phyloP scores from a whole-genome alignment of 148 eudicot species.

The Selenicereus undatus region DNA sequence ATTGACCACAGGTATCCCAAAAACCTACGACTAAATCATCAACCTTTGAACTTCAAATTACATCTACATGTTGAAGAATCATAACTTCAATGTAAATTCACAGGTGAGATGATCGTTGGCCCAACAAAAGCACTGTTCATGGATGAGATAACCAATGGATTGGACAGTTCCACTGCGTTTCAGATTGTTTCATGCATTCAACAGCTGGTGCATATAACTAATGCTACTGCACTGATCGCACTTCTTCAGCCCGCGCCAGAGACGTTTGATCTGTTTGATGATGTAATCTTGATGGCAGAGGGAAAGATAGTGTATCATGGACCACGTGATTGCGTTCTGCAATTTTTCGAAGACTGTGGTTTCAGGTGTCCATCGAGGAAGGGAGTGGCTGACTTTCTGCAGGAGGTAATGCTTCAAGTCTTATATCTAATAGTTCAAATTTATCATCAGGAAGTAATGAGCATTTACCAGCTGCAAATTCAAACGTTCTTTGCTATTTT shows the following conservation, averaged over 20 bases:
- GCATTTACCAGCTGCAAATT: not conserved
- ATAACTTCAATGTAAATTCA: conserved; percentile 6
- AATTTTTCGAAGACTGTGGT: conserved; percentile 61
- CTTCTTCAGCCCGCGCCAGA: conserved; percentile 97
- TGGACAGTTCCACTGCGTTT: conserved; percentile 86
- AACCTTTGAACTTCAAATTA: not conserved
- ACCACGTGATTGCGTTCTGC: conserved; percentile 42
- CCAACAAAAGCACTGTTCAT: conserved; percentile 68
- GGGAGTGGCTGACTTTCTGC: conserved; percentile 85
- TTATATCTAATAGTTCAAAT: not conserved
- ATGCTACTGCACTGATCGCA: conserved; percentile 63
- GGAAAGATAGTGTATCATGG: conserved; percentile 86
- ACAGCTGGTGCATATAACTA: conserved; percentile 64
- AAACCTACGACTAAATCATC: not conserved
- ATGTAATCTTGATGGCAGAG: conserved; percentile 76
- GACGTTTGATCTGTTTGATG: conserved; percentile 76
- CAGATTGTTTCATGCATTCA: conserved; percentile 67
- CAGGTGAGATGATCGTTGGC: conserved; percentile 95
- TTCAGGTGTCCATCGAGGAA: conserved; percentile 81
- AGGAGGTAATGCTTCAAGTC: conserved; percentile 52
- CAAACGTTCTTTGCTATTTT: not conserved
- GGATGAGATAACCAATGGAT: conserved; percentile 94
- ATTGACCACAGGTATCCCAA: conserved; percentile 59
- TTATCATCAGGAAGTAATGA: not conserved
- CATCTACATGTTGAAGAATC: not conserved